Conservation (phyloP, 768 basidiomycete species). For the Termitomyces sp. region DNA sequence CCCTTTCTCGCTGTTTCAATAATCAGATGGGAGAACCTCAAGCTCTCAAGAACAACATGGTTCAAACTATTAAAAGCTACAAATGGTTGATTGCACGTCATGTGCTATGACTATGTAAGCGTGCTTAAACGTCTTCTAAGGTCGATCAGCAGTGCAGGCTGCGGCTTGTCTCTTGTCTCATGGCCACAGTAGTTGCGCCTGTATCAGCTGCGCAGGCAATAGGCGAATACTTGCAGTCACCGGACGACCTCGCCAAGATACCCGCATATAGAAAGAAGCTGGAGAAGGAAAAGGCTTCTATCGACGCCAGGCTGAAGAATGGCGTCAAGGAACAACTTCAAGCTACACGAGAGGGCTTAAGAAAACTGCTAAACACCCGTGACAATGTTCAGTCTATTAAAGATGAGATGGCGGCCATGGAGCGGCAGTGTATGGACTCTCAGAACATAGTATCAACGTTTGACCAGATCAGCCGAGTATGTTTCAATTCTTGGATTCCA, state of each 20-base stretch:
- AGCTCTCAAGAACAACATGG: conserved; percentile 5
- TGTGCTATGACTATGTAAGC: neutral
- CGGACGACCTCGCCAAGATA: conserved; percentile 89
- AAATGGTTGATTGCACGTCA: conserved; percentile 5
- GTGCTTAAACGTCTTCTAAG: neutral
- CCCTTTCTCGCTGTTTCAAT: neutral
- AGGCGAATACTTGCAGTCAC: conserved; percentile 87
- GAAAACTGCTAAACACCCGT: conserved; percentile 72
- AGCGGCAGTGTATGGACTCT: conserved; percentile 72
- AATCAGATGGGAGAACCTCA: neutral
- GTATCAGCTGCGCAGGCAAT: conserved; percentile 83
- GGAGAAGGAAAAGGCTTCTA: conserved; percentile 93
- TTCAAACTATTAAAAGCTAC: neutral
- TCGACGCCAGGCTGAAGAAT: conserved; percentile 83
- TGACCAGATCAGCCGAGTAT: conserved; percentile 91
- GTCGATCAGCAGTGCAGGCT: neutral
- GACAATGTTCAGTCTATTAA: conserved; percentile 75
- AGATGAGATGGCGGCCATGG: conserved; percentile 81
- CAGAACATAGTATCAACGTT: conserved; percentile 77
- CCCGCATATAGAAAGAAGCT: conserved; percentile 87
- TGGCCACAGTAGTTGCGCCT: conserved; percentile 41
- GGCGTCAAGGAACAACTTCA: conserved; percentile 93
- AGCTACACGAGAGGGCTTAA: conserved; percentile 82
- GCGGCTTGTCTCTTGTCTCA: neutral
- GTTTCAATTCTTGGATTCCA: conserved; percentile 18